Percentiles rank a stretch among this genome's conserved stretches.
Evolutionary conservation across 2,329 filamentous ascomycete species (phyloP).

Genomic region (Aspergillus sp.): DNA sequence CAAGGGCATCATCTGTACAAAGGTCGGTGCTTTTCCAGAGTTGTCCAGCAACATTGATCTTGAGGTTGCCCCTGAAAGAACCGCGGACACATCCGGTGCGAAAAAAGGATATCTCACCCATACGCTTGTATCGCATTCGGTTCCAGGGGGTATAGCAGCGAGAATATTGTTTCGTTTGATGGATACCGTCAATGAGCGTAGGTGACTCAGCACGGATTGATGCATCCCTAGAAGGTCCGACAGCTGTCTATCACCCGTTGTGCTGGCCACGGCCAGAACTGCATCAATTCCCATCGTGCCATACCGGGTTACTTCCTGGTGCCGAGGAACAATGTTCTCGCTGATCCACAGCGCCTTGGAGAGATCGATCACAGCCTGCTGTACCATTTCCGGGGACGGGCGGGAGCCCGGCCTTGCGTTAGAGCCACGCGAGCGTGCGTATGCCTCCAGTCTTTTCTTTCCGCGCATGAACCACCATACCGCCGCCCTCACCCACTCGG

Average conservation of each 20-base stretch:
- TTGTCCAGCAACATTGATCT: constrained; percentile 47
- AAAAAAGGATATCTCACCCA: constrained; percentile 78
- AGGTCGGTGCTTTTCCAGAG: constrained; percentile 47
- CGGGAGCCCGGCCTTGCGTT: constrained; percentile 49
- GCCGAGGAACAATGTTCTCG: constrained; percentile 40
- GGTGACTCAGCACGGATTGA: constrained; percentile 59
- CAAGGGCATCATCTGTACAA: constrained; percentile 71
- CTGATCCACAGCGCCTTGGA: constrained; percentile 84
- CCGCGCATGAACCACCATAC: constrained; percentile 91
- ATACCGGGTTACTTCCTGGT: constrained; percentile 41
- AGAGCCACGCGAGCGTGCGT: constrained; percentile 64
- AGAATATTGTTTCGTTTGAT: constrained; percentile 83
- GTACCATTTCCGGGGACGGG: constrained; percentile 47
- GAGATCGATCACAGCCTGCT: constrained; percentile 82
- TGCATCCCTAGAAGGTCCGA: constrained; percentile 51
- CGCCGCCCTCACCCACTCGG: constrained; percentile 69
- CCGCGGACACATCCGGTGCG: constrained; percentile 67
- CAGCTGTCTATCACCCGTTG: constrained; percentile 46
- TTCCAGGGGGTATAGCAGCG: constrained; percentile 60
- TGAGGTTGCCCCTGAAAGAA: constrained; percentile 62
- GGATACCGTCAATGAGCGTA: constrained; percentile 74
- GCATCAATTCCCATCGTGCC: constrained; percentile 41
- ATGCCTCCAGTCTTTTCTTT: constrained; percentile 69
- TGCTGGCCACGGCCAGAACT: constrained; percentile 41
- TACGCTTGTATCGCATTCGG: constrained; percentile 71